A percentile compares a stretch with the other conserved stretches of the same genome.
phyloP scores from a whole-genome alignment of 768 basidiomycete genomes.

The Boletus huronensis region DNA sequence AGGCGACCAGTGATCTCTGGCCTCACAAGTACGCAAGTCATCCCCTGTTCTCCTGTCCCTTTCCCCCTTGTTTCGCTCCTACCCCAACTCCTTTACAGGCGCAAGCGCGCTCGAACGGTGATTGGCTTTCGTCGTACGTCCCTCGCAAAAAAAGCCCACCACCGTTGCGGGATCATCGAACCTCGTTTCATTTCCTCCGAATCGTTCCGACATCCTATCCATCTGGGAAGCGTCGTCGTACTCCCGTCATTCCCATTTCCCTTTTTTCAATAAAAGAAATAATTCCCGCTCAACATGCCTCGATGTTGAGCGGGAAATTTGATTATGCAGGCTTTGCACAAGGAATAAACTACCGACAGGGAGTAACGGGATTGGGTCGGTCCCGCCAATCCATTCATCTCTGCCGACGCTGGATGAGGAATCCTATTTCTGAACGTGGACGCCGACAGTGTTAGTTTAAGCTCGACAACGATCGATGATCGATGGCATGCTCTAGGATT shows the following conservation, averaged over 20 bases:
- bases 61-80: background rate
- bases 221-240: background rate
- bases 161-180: background rate
- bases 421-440: background rate
- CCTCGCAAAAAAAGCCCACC: background rate
- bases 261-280: too few relatives aligned
- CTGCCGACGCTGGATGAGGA: background rate
- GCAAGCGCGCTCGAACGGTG: too few relatives aligned
- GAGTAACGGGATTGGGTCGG: background rate
- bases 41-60: too few relatives aligned
- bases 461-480: too few relatives aligned
- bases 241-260: background rate
- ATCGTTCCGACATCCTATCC: background rate
- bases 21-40: background rate
- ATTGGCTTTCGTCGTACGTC: background rate
- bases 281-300: background rate
- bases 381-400: background rate
- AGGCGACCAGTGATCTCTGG: background rate
- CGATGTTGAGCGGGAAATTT: background rate
- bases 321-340: background rate
- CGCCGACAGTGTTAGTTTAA: background rate
- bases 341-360: background rate
- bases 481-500: background rate
- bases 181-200: background rate
- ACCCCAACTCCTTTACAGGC: background rate